Conservation (phyloP, 1,139 yeast species). For the Suhomyces maxii region DNA sequence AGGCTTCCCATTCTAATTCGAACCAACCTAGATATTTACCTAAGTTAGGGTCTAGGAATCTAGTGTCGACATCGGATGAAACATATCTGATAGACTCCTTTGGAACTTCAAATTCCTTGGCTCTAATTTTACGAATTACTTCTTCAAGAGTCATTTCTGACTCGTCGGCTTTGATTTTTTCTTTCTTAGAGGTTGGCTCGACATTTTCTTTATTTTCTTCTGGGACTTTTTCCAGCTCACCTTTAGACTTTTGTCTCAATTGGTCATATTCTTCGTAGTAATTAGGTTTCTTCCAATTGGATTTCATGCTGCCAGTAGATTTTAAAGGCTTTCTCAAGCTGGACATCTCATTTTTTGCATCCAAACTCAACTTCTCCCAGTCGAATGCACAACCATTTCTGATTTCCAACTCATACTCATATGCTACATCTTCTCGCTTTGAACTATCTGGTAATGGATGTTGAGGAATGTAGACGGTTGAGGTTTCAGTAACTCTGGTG, state of each 20-base stretch:
- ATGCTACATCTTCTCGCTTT: conserved; percentile 6
- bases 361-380: conserved; percentile 9
- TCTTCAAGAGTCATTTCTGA: conserved; percentile 1
- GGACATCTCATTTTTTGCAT: conserved; percentile 7
- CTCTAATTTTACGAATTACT: conserved; percentile 6
- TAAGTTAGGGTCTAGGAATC: conserved; percentile 5
- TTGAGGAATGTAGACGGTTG: conserved; percentile 8
- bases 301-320: neutral
- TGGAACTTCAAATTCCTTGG: conserved; percentile 1
- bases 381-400: conserved; percentile 11
- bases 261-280: conserved; percentile 8
- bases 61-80: conserved; percentile 2
- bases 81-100: conserved; percentile 4
- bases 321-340: conserved; percentile 6
- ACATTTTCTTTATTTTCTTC: neutral
- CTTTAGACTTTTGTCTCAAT: conserved; percentile 1
- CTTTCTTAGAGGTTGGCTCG: neutral
- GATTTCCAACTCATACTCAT: conserved; percentile 9
- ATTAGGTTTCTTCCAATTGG: conserved; percentile 2
- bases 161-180: neutral
- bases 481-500: conserved; percentile 7
- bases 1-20: conserved; percentile 8
- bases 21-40: conserved; percentile 8
- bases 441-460: conserved; percentile 8
- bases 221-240: neutral